Percentiles rank a stretch among this genome's conserved stretches.
Conservation (phyloP, 192 early-diverging fungal genomes). For the Linnemannia exigua region DNA sequence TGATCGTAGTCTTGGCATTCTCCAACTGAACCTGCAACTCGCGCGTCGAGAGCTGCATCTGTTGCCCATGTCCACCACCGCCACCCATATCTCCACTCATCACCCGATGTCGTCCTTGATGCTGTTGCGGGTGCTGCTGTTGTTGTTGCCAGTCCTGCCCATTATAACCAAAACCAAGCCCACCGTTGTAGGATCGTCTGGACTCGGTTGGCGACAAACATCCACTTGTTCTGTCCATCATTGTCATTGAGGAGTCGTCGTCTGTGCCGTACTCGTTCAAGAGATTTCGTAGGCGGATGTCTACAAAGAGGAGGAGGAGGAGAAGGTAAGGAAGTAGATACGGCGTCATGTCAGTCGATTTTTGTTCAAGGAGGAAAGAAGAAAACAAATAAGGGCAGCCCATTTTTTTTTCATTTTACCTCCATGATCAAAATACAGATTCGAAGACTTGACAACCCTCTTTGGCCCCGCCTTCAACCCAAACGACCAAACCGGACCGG, state of each 20-base stretch:
- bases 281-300: slow-evolving; percentile 28
- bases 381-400: background rate
- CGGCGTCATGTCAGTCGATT: background rate
- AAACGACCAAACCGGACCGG: slow-evolving; percentile 52
- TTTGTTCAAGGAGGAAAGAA: background rate
- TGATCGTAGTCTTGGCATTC: slow-evolving; percentile 53
- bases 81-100: slow-evolving; percentile 48
- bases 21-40: slow-evolving; percentile 50
- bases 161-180: slow-evolving; percentile 7
- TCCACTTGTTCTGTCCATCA: background rate
- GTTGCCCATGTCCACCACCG: background rate
- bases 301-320: too few relatives aligned
- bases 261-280: slow-evolving; percentile 35
- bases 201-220: background rate
- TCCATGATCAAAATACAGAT: slow-evolving; percentile 41
- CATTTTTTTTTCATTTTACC: slow-evolving; percentile 27
- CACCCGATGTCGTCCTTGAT: slow-evolving; percentile 14
- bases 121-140: background rate
- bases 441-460: slow-evolving; percentile 32
- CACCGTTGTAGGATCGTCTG: background rate
- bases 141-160: background rate
- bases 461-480: slow-evolving; percentile 37
- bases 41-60: slow-evolving; percentile 32
- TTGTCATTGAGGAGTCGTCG: slow-evolving; percentile 18
- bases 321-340: too few relatives aligned